Evolutionary conservation across 495 filamentous ascomycete species (phyloP), one percentile per base, ranked within the genome.

Genomic region (Coniosporium apollinis): DNA sequence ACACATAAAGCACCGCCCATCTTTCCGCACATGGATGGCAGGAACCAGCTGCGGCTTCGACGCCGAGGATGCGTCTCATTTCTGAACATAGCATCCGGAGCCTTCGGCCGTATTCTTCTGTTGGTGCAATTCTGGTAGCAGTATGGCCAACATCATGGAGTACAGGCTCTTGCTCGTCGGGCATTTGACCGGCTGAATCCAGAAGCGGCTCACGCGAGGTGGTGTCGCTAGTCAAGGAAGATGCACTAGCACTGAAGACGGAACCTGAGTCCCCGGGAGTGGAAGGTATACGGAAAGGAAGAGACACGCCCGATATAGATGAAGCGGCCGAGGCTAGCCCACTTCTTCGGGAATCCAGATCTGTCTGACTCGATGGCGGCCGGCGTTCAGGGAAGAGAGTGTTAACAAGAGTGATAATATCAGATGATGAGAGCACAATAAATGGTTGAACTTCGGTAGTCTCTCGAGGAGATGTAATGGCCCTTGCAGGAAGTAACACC

Each of bases 1-100:
- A 74, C 43, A 91, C 68, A 38, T 83, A 85, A 19, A 91, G 64
- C 16, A 89, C 69, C 1, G 74, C 66, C 76, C 76, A 82, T 28
- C 67, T 57, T 51, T 81, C 76, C 9, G 76, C 76, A 44, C 76
- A 80, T 10, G 76, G 77, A 54, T 82, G 76, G 25, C 72, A 78
- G 10, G 63, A 56, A 14, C 76, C 76, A 35, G 69, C 61, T 10
- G 65, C 56, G 16, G 54, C 68, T 21, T 80, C 76, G 10, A 60
- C 42, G 22, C 76, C 75, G 21, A 80, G 54, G 18, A 61, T 58
- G 26, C 73, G 67, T 19, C 50, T 57, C 77, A 82, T 77, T 40
- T 79, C 71, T 28, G 75, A 66, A 38, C 77, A 61, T 9, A 72
- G 72, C 24, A 65, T 52, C 16, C 69, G 66, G 26, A 60, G 49